Conservation (phyloP, 2,329 filamentous ascomycete species). For the Sclerotinia spermophila region DNA sequence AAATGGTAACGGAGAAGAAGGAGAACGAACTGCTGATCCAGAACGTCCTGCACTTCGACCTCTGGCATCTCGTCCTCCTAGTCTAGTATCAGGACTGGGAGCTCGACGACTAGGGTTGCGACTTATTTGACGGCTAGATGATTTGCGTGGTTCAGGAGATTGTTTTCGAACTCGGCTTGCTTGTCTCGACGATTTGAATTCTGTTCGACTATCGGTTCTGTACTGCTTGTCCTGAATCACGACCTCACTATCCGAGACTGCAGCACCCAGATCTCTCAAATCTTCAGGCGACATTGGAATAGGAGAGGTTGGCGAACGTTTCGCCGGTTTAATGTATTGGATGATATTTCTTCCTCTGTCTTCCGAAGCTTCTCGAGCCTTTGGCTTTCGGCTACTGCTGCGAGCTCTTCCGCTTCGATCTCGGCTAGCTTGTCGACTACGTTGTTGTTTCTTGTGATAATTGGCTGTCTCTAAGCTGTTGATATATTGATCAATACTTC, state of each 20-base stretch:
- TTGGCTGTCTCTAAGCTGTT: conserved; percentile 78
- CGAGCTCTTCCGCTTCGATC: conserved; percentile 42
- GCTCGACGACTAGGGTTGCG: conserved; percentile 41
- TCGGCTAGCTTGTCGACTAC: conserved; percentile 45
- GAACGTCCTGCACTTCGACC: conserved; percentile 62
- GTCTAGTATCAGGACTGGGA: conserved; percentile 36
- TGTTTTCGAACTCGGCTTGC: conserved; percentile 35
- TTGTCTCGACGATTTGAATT: conserved; percentile 38
- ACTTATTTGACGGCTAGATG: conserved; percentile 38
- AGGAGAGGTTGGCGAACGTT: conserved; percentile 86
- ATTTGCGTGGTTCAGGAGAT: conserved; percentile 35
- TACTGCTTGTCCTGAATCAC: conserved; percentile 28
- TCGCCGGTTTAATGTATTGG: conserved; percentile 61
- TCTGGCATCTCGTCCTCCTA: conserved; percentile 43
- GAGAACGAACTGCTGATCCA: conserved; percentile 62
- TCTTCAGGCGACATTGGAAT: conserved; percentile 94
- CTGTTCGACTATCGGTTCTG: conserved; percentile 31
- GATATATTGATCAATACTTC: conserved; percentile 78
- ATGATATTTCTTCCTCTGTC: conserved; percentile 67
- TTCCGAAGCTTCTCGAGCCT: conserved; percentile 59
- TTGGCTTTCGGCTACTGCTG: conserved; percentile 47
- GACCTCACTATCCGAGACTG: conserved; percentile 35
- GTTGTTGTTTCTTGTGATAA: conserved; percentile 53
- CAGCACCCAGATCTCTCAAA: conserved; percentile 55
- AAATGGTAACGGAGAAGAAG: conserved; percentile 77